Evolutionary conservation across 2,329 filamentous ascomycete genomes (phyloP), one percentile per base, ranked within the genome.

Genomic region (Trichoderma citrinoviride): DNA sequence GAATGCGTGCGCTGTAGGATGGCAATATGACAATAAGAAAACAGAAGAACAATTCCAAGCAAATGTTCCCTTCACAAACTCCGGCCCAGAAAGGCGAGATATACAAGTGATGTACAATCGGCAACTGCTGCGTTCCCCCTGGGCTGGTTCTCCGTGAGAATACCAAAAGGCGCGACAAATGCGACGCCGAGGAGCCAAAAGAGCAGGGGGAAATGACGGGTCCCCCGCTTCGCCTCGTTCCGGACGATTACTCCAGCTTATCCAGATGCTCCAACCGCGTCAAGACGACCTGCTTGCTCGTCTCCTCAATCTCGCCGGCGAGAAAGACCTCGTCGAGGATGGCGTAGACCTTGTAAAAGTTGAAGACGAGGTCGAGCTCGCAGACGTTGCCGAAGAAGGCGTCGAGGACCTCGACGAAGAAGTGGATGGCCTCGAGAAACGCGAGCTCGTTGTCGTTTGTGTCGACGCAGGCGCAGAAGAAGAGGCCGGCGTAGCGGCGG

Each of bases 381-480:
- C 95, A 99, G 66, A 99, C 95, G 77, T 99, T 99, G 70, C 95
- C 95, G 78, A 99, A 99, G 81, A 99, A 99, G 74, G 93, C 89
- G 83, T 99, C 95, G 73, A 99, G 85, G 67, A 99, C 95, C 82
- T 99, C 95, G 72, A 99, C 95, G 75, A 99, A 99, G 83, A 99
- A 99, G 80, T 99, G 95, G 74, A 99, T 97, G 7, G 93, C 95
- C 80, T 99, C 95, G 66, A 99, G 85, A 75, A 93, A 98, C 27
- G 95, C 94, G 67, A 99, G 83, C 82, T 99, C 95, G 79, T 98
- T 99, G 79, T 99, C 95, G 78, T 97, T 98, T 58, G 94, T 96
- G 80, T 99, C 95, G 76, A 99, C 95, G 79, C 95, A 98, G 61
- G 93, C 96, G 83, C 95, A 99, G 83, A 99, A 99, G 86, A 99